Evolutionary conservation across 1,284 basidiomycete species (phyloP).

Genomic region (Apiotrichum domesticum): DNA sequence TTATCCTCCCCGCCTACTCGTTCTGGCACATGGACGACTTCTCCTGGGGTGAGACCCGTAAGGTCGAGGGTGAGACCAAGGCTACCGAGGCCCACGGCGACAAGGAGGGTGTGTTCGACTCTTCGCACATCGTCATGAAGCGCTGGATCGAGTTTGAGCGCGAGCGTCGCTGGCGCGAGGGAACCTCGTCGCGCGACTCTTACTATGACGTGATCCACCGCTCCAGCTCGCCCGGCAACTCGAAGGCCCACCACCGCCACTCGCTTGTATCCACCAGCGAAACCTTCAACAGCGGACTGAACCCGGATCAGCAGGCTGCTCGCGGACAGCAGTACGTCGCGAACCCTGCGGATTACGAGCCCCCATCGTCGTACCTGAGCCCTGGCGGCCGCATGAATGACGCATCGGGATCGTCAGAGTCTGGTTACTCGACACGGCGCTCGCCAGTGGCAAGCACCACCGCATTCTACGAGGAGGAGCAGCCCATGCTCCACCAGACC

Average conservation of each 20-base stretch:
- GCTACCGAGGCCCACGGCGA: conserved; percentile 66
- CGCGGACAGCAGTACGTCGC: conserved; percentile 54
- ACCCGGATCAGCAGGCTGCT: conserved; percentile 12
- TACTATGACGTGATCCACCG: conserved; percentile 41
- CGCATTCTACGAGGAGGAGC: conserved; percentile 50
- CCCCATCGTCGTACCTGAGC: conserved; percentile 35
- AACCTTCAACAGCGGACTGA: conserved; percentile 49
- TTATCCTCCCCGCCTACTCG: conserved; percentile 84
- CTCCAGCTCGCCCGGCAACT: conserved; percentile 37
- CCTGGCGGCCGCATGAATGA: conserved; percentile 23
- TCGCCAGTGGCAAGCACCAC: background rate
- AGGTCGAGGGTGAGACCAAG: conserved; percentile 63
- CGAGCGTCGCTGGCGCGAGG: conserved; percentile 86
- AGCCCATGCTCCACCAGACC: conserved; percentile 49
- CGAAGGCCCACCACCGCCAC: conserved; percentile 52
- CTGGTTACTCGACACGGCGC: conserved; percentile 19
- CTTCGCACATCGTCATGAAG: conserved; percentile 95
- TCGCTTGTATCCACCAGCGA: conserved; percentile 72
- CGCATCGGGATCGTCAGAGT: conserved; percentile 39
- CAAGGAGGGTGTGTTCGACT: conserved; percentile 95
- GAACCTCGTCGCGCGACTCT: conserved; percentile 75
- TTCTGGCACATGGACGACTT: conserved; percentile 99
- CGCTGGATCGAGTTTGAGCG: conserved; percentile 98
- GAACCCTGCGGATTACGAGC: conserved; percentile 59
- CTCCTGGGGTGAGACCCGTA: conserved; percentile 95